These are phyloP conservation scores for Protomyces inouyei DNA, from an alignment of 1,139 yeast species.

Conservation along the genomic window DNA sequence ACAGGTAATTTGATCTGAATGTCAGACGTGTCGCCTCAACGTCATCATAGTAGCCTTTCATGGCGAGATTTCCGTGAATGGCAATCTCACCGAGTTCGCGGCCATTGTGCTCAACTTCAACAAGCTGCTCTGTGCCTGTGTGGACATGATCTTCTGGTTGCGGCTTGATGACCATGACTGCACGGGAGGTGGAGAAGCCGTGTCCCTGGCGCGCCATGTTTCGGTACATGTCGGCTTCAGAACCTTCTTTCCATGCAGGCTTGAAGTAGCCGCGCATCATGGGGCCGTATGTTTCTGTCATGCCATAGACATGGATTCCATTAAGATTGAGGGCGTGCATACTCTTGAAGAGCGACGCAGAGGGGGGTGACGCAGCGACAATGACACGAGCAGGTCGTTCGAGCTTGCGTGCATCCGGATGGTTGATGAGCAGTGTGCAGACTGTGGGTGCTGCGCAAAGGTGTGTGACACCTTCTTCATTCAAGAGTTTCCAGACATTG, in stretches of 20 bases:
- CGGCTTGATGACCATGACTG: conserved; percentile 46
- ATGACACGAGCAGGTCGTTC: conserved; percentile 39
- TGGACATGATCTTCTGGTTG: conserved; percentile 33
- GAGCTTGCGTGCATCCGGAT: conserved; percentile 37
- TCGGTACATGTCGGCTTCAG: conserved; percentile 7
- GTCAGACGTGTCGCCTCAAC: conserved; percentile 51
- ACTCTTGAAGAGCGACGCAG: conserved; percentile 40
- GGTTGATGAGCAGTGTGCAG: conserved; percentile 40
- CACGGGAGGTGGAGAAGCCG: conserved; percentile 41
- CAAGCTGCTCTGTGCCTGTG: conserved; percentile 49
- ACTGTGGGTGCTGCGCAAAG: conserved; percentile 44
- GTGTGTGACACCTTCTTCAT: conserved; percentile 39
- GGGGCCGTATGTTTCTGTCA: conserved; percentile 50
- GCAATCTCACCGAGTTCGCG: conserved; percentile 41
- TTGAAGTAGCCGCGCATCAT: conserved; percentile 39
- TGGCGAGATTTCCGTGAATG: conserved; percentile 43
- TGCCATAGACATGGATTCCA: conserved; percentile 65
- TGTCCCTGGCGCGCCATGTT: conserved; percentile 41
- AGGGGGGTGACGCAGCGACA: conserved; percentile 44
- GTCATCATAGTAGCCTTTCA: conserved; percentile 56
- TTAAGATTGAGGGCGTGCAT: conserved; percentile 40
- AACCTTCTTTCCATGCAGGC: conserved; percentile 37
- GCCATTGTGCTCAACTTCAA: conserved; percentile 48
- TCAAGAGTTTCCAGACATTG: conserved; percentile 40
- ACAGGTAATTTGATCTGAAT: conserved; percentile 48